Conservation (phyloP, 306 rosid species). For the Herpetospermum pedunculosum region DNA sequence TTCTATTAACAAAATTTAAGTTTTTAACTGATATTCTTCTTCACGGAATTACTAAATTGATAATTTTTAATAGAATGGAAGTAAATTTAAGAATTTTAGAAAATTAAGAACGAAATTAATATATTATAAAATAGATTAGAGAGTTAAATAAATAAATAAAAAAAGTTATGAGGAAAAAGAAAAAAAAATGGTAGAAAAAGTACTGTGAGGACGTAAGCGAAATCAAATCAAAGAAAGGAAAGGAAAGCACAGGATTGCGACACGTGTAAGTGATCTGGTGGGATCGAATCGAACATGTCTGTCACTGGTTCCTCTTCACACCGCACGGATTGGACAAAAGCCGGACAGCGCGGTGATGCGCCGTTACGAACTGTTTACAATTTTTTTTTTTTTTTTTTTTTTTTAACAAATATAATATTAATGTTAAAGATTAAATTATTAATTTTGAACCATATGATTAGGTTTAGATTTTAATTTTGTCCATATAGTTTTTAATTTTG, state of each 20-base stretch:
- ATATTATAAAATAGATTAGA: too few species aligned
- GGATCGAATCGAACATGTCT: constrained; percentile 3
- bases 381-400: not conserved
- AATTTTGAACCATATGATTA: not conserved
- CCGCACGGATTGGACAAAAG: constrained; percentile 31
- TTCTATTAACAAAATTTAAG: too few species aligned
- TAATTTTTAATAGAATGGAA: too few species aligned
- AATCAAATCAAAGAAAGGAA: not conserved
- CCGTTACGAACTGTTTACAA: constrained; percentile 36
- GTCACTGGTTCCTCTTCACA: constrained; percentile 29
- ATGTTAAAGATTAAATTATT: not conserved
- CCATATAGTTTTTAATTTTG: not conserved
- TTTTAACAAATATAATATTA: not conserved
- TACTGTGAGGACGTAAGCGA: constrained; percentile 21
- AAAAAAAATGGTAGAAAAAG: not conserved
- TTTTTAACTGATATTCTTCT: too few species aligned
- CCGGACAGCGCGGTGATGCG: constrained; percentile 49
- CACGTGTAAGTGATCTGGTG: constrained; percentile 16
- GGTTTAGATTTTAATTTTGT: too few species aligned
- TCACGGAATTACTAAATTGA: too few species aligned
- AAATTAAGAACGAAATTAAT: too few species aligned
- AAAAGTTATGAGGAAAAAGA: too few species aligned
- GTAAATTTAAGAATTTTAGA: too few species aligned
- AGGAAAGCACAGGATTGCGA: not conserved
- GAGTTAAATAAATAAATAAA: too few species aligned